Percentiles rank a stretch among this genome's conserved stretches.
phyloP scores from a whole-genome alignment of 1,139 yeast species.

The Sugiyamaella castrensis region DNA sequence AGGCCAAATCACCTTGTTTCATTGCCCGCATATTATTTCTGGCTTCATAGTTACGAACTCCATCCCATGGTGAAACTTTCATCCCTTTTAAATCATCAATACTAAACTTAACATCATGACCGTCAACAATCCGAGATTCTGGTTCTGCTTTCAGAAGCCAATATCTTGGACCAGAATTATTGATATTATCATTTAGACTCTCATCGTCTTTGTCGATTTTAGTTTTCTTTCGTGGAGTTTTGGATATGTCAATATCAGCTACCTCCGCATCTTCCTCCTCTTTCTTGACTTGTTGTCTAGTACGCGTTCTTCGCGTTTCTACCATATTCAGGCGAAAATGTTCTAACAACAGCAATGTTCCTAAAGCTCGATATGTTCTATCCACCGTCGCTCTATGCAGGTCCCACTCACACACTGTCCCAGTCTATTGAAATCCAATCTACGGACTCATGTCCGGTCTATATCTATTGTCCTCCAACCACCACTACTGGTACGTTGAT shows the following conservation, averaged over 20 bases:
- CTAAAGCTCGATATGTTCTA: too few species aligned
- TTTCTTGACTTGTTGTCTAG: conserved; percentile 1
- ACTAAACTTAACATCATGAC: conserved; percentile 48
- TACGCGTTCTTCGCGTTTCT: conserved; percentile 3
- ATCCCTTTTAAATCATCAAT: conserved; percentile 43
- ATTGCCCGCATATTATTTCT: conserved; percentile 48
- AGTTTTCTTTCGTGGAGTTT: background rate
- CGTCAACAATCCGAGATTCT: conserved; percentile 46
- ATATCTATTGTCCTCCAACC: too few species aligned
- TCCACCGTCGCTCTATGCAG: too few species aligned
- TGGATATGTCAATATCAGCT: background rate
- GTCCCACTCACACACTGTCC: too few species aligned
- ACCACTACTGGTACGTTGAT: too few species aligned
- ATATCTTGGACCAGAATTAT: conserved; percentile 24
- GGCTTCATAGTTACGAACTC: conserved; percentile 56
- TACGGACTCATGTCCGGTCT: too few species aligned
- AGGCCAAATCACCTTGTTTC: conserved; percentile 45
- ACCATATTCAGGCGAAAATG: too few species aligned
- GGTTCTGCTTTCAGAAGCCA: conserved; percentile 60
- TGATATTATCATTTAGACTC: background rate
- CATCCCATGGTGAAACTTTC: conserved; percentile 50
- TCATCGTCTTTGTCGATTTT: background rate
- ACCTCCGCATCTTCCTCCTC: background rate
- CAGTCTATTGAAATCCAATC: too few species aligned
- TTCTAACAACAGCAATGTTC: too few species aligned